Base-by-base conservation (phyloP, 2,329 filamentous ascomycete genomes). In the Fusarium drepaniforme region DNA sequence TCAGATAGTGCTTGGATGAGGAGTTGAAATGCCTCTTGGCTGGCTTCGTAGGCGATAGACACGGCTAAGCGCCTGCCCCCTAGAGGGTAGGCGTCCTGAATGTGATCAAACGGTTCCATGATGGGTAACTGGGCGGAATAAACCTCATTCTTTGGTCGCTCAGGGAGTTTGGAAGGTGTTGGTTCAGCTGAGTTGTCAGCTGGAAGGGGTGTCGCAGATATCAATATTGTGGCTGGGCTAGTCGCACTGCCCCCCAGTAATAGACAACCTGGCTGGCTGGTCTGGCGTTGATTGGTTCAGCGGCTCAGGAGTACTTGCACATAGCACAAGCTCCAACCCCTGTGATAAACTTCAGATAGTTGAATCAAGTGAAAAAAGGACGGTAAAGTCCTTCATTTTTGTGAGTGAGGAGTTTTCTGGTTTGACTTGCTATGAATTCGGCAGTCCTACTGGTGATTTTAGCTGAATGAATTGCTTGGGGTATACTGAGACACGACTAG, bases 1-100 rank as follows among this genome's bases (percentile, higher is more conserved):
- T 33, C 28, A 4, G n/a, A 21, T 13, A 57, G n/a, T 9, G 28
- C 8, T 30, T 35, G 28, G 0, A 37, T 3, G 13, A 57, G n/a
- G 6, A 37, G n/a, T 4, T 35, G 53, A 57, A 35, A 57, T 37
- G 53, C 53, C 53, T 57, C 53, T 37, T 57, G 53, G n/a, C 28
- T 37, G n/a, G 53, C 53, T 37, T 57, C 30, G n/a, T 57, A 57
- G 3, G 28, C 53, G 28, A 57, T 37, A 11, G 53, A 16, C 13
- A 21, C 0, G 5, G 30, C 28, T 2, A 57, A 30, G 2, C 5
- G 18, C 2, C 28, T 13, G 0, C 18, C n/a, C 0, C n/a, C n/a
- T 57, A 6, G 28, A 35, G 13, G 18, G 5, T 37, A 15, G n/a
- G 13, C 30, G 12, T 57, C 53, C 18, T 49, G 8, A 4, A 57